phyloP scores from a whole-genome alignment of 805 yeast species.

The Candida saitoana region DNA sequence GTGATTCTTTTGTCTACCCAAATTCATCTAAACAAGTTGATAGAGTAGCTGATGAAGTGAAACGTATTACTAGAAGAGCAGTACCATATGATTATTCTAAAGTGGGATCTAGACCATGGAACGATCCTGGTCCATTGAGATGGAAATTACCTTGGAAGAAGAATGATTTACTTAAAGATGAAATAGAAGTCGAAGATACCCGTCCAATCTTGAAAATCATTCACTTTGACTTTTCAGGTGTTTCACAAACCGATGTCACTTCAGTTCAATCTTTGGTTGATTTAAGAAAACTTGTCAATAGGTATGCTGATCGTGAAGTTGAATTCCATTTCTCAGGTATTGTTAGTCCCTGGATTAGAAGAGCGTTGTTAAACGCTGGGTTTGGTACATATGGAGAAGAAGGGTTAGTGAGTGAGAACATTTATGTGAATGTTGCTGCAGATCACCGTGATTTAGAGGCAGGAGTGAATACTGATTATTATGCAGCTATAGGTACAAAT shows the following conservation, averaged over 20 bases:
- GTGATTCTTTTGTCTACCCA: constrained; percentile 78
- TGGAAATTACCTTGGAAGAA: constrained; percentile 31
- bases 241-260: constrained; percentile 73
- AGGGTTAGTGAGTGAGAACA: constrained; percentile 32
- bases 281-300: constrained; percentile 64
- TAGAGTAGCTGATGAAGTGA: constrained; percentile 61
- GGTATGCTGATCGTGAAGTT: constrained; percentile 75
- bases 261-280: constrained; percentile 77
- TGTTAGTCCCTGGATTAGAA: constrained; percentile 79
- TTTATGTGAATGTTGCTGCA: constrained; percentile 39
- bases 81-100: constrained; percentile 31
- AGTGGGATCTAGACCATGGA: constrained; percentile 80
- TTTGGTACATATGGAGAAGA: constrained; percentile 59
- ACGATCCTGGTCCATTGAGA: constrained; percentile 70
- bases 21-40: constrained; percentile 76
- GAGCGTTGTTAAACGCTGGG: constrained; percentile 70
- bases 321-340: constrained; percentile 89
- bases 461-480: constrained; percentile 29
- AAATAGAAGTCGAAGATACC: constrained; percentile 26
- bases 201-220: constrained; percentile 69
- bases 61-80: constrained; percentile 58
- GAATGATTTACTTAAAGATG: constrained; percentile 9
- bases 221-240: constrained; percentile 78
- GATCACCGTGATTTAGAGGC: constrained; percentile 28
- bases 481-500: constrained; percentile 57